Conservation (phyloP, 192 early-diverging fungal species). For the Coemansia aciculifera region DNA sequence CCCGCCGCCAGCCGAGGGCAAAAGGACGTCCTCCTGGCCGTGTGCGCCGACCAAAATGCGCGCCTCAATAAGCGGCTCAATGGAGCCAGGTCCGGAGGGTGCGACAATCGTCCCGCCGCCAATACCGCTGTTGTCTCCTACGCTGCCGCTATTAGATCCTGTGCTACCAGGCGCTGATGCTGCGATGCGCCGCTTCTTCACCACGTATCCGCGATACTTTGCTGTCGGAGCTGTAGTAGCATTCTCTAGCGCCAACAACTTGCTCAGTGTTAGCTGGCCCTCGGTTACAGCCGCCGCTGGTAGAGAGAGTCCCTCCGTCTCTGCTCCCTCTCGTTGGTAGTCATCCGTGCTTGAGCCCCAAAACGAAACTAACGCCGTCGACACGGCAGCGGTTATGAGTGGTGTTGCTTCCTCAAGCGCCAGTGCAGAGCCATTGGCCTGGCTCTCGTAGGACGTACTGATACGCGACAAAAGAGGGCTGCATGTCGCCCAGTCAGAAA, state of each 20-base stretch:
- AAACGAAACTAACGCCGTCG: slow-evolving; percentile 9
- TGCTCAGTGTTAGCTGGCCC: slow-evolving; percentile 20
- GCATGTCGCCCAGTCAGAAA: slow-evolving; percentile 40
- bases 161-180: slow-evolving; percentile 2
- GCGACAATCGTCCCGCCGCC: slow-evolving; percentile 14
- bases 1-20: slow-evolving; percentile 8
- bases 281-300: background rate
- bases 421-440: background rate
- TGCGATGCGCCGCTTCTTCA: slow-evolving; percentile 37
- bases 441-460: background rate
- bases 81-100: slow-evolving; percentile 30
- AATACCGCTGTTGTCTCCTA: background rate
- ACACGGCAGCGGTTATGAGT: background rate
- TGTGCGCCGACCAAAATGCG: slow-evolving; percentile 37
- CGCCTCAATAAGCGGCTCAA: slow-evolving; percentile 37
- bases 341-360: slow-evolving; percentile 3
- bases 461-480: slow-evolving; percentile 21
- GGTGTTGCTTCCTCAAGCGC: background rate
- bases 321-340: background rate
- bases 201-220: slow-evolving; percentile 50
- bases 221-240: slow-evolving; percentile 13
- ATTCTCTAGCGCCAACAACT: slow-evolving; percentile 30
- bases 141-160: background rate
- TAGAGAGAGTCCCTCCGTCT: background rate
- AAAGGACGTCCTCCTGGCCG: slow-evolving; percentile 35